These are phyloP conservation scores for Saccharomycopsis selenospora DNA, from an alignment of 805 yeast genomes.

Conservation along the genomic window DNA sequence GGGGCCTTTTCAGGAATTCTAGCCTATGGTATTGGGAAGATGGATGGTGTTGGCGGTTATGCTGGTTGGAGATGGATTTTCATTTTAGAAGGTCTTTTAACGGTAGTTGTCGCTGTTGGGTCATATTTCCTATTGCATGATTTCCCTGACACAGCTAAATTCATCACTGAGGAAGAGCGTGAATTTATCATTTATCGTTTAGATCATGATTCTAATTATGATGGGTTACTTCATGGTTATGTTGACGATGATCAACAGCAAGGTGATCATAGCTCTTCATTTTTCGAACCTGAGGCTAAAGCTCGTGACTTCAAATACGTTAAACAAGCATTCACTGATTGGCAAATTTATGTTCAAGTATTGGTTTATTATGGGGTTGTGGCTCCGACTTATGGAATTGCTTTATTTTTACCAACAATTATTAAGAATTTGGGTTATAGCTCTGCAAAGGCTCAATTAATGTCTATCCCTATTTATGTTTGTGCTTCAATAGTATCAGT, in stretches of 20 bases:
- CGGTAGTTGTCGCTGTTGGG: constrained; percentile 29
- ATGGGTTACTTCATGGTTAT: constrained; percentile 2
- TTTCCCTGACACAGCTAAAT: constrained; percentile 62
- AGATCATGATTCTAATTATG: constrained; percentile 11
- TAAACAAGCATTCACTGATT: constrained; percentile 25
- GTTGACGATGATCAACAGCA: no score
- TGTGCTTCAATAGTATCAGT: constrained; percentile 30
- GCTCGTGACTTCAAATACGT: constrained; percentile 15
- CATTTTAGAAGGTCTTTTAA: constrained; percentile 42
- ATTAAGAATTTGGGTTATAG: constrained; percentile 37
- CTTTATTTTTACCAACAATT: constrained; percentile 39
- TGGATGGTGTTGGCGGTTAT: constrained; percentile 32
- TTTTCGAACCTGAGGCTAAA: constrained; percentile 14
- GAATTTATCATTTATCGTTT: constrained; percentile 33
- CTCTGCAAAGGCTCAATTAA: constrained; percentile 34
- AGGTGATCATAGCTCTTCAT: constrained; percentile 10
- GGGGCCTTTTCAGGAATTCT: constrained; percentile 35
- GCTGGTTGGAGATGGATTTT: constrained; percentile 52
- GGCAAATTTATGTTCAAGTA: constrained; percentile 28
- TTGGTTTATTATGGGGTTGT: constrained; percentile 27
- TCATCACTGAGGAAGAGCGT: constrained; percentile 44
- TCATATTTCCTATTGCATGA: constrained; percentile 49
- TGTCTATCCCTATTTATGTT: constrained; percentile 38
- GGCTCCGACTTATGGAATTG: constrained; percentile 33
- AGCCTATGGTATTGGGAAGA: constrained; percentile 29